These are phyloP conservation scores for Saposhnikovia divaricata DNA, from an alignment of 129 eudicot species.

Conservation along the genomic window DNA sequence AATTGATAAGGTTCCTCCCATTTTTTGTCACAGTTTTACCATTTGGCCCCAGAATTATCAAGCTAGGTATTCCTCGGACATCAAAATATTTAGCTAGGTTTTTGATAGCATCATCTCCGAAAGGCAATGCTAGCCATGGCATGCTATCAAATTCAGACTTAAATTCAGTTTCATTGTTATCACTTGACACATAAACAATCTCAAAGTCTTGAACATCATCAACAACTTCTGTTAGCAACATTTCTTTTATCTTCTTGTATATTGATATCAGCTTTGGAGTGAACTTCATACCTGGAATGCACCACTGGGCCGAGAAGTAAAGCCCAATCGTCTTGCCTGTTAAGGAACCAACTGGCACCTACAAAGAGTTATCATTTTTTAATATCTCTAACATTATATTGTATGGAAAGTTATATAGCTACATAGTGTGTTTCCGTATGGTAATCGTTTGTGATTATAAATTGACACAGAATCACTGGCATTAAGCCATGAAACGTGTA, in stretches of 20 bases:
- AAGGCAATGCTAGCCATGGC: conserved; percentile 89
- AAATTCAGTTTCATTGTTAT: conserved; percentile 40
- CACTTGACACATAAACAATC: conserved; percentile 60
- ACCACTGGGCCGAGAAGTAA: conserved; percentile 84
- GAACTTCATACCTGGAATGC: conserved; percentile 59
- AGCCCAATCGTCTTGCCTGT: conserved; percentile 75
- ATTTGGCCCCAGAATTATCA: conserved; percentile 73
- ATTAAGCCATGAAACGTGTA: background rate
- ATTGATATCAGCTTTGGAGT: conserved; percentile 66
- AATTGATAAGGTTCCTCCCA: conserved; percentile 67
- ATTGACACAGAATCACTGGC: background rate
- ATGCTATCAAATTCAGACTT: conserved; percentile 31
- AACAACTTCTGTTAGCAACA: conserved; percentile 1
- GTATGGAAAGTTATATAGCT: background rate
- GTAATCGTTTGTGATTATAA: background rate
- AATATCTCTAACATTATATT: background rate
- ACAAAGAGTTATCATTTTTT: background rate
- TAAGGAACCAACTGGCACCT: conserved; percentile 53
- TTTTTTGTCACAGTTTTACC: conserved; percentile 71
- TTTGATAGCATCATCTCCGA: conserved; percentile 39
- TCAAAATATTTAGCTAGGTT: conserved; percentile 60
- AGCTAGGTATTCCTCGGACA: conserved; percentile 53
- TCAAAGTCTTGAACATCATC: conserved; percentile 41
- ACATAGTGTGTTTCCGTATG: background rate
- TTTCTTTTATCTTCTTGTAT: conserved; percentile 56